Percentiles rank a stretch among this genome's conserved stretches.
Evolutionary conservation across 208 protist species (phyloP).

Genomic region (Blechomonas ayalai): DNA sequence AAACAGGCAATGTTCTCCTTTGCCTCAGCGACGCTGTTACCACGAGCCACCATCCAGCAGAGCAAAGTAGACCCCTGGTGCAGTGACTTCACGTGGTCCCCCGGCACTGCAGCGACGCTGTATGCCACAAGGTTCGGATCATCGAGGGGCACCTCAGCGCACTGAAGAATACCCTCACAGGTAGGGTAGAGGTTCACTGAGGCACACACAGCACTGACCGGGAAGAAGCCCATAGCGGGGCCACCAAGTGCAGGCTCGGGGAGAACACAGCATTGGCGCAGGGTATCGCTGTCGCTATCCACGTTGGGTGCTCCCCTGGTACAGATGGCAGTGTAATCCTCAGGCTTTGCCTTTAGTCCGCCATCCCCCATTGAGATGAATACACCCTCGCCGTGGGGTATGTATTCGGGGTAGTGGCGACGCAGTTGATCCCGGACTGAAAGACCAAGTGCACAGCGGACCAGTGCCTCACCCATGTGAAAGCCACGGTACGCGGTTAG

Average conservation of each 20-base stretch:
- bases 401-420: constrained; percentile 21
- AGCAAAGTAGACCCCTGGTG: constrained; percentile 41
- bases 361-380: too few relatives aligned
- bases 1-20: constrained; percentile 20
- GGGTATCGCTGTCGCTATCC: too few relatives aligned
- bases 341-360: too few relatives aligned
- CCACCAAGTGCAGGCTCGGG: constrained; percentile 16
- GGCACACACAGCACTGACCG: constrained; percentile 22
- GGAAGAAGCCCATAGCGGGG: constrained; percentile 19
- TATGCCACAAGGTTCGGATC: constrained; percentile 42
- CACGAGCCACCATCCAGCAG: constrained; percentile 58
- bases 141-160: constrained; percentile 13
- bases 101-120: constrained; percentile 31
- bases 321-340: too few relatives aligned
- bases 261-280: too few relatives aligned
- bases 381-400: too few relatives aligned
- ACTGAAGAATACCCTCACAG: constrained; percentile 18
- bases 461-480: constrained; percentile 53
- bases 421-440: constrained; percentile 27
- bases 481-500: constrained; percentile 44
- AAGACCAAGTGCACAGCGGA: constrained; percentile 51
- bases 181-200: constrained; percentile 68
- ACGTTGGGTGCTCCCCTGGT: too few relatives aligned
- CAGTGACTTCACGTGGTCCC: constrained; percentile 40
- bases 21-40: constrained; percentile 21